Evolutionary conservation across 2,329 filamentous ascomycete species (phyloP), one percentile per base, ranked within the genome.

Genomic region (Orbilia quercus): DNA sequence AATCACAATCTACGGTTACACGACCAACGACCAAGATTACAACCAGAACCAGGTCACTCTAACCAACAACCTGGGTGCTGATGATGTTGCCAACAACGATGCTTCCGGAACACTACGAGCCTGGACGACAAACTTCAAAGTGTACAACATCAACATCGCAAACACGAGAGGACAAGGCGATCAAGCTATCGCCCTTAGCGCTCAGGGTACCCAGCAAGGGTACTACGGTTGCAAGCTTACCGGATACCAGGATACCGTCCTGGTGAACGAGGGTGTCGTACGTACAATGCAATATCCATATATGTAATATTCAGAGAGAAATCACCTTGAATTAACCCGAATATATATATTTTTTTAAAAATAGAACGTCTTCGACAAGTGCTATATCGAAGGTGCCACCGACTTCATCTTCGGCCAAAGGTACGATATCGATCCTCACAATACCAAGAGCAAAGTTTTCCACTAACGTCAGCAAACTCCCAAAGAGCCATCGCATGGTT

Each of bases 81-180:
- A 73, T 40, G 54, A 55, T 5, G 81, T 81, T 0, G 75, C 82
- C 42, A 84, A 79, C 76, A 85, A 89, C 74, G 87, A 89, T 74
- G 78, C 79, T 62, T 88, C 82, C 0, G 79, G 77, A 2, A 85
- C 84, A 0, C 79, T 85, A n/a, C 81, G 84, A 11, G 83, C 82
- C 7, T 80, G 79, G 76, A 82, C 84, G 0, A 77, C 79, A 3
- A 83, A 85, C 76, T 83, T 89, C 69, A 85, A 84, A 75, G 80
- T 89, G 16, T 90, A 89, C 81, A 89, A 89, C 75, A 82, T 90
- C 78, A 86, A 88, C 78, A 80, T 87, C 2, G 82, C 82, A 54
- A 86, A 86, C 67, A 80, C 82, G 9, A 75, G 77, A 70, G 76
- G 69, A 9, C 50, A 45, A 40, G 83, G 84, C 20, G 82, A 81